Percentiles rank a stretch among this genome's conserved stretches.
Evolutionary conservation across 768 basidiomycete species (phyloP).

Genomic region (Termitomyces sp.): DNA sequence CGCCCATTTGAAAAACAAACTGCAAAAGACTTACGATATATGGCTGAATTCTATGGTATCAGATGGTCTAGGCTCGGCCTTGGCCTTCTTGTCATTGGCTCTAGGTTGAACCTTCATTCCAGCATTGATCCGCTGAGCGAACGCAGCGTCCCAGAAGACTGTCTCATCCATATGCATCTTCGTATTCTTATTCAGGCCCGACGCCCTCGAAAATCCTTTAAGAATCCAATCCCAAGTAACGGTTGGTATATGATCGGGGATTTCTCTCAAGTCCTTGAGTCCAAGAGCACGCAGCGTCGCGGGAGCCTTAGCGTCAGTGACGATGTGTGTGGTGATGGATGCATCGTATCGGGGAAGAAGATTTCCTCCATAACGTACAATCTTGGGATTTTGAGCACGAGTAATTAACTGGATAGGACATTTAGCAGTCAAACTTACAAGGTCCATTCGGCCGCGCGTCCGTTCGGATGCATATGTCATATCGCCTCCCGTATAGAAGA

Average conservation of each 20-base stretch:
- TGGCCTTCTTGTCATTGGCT: slow-evolving; percentile 20
- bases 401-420: not conserved
- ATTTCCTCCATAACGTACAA: slow-evolving; percentile 60
- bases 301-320: slow-evolving; percentile 40
- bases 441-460: slow-evolving; percentile 57
- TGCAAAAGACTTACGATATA: slow-evolving; percentile 39
- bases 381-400: slow-evolving; percentile 32
- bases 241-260: slow-evolving; percentile 64
- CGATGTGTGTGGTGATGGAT: slow-evolving; percentile 58
- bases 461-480: slow-evolving; percentile 44
- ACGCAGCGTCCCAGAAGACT: slow-evolving; percentile 45
- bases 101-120: slow-evolving; percentile 25
- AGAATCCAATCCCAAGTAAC: slow-evolving; percentile 64
- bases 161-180: slow-evolving; percentile 28
- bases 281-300: slow-evolving; percentile 41
- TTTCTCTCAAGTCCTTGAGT: slow-evolving; percentile 46
- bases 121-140: slow-evolving; percentile 43
- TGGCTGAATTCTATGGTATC: slow-evolving; percentile 32
- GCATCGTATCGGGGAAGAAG: slow-evolving; percentile 59
- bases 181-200: slow-evolving; percentile 21
- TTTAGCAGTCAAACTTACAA: slow-evolving; percentile 42
- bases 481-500: slow-evolving; percentile 62
- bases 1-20: not conserved
- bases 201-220: slow-evolving; percentile 29
- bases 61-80: not conserved